Evolutionary conservation across 768 basidiomycete genomes (phyloP), one percentile per base, ranked within the genome.

Genomic region (Porphyrellus cyaneotinctus): DNA sequence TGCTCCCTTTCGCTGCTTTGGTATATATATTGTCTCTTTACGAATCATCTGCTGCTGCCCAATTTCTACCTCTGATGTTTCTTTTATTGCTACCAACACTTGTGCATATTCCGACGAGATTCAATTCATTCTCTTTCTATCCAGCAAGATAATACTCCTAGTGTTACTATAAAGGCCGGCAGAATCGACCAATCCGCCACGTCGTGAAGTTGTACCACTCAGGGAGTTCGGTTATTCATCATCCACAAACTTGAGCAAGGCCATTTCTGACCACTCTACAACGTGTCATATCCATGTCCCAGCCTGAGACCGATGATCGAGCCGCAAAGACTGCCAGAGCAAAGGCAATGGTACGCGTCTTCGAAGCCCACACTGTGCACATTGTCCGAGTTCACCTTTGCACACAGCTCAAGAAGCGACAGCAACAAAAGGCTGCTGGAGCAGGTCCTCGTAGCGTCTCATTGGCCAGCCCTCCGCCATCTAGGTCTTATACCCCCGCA

Each of bases 291-390:
- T 24, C 47, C 57, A 69, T 62, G 58, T 59, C 57, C 26, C 56
- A 64, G 81, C 78, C 83, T 23, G 89, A 89, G 61, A 7, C 22
- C 4, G 77, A 79, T 46, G 91, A 92, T 56, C 81, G 90, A 55
- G 87, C 88, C 48, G 82, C 81, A 15, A 91, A 87, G 70, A 81
- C 90, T 50, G 91, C 91, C 3, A 81, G 91, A 56, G 91, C 87
- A 50, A 89, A 87, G 69, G 89, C 87, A 44, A 64, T 93, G 81
- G 91, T 91, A 66, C 52, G 78, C 69, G 46, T 51, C 45, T 36
- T 28, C 26, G 26, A 28, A 9, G 6, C 26, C 47, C 2, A 23
- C 35, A 15, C 8, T 28, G 24, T 10, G 20, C 44, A 26, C 18
- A 0, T 51, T 31, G 38, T 42, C 49, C 15, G 22, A 26, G 20